phyloP scores from a whole-genome alignment of 1,284 basidiomycete species.

The Erythrobasidium hasegawianum region DNA sequence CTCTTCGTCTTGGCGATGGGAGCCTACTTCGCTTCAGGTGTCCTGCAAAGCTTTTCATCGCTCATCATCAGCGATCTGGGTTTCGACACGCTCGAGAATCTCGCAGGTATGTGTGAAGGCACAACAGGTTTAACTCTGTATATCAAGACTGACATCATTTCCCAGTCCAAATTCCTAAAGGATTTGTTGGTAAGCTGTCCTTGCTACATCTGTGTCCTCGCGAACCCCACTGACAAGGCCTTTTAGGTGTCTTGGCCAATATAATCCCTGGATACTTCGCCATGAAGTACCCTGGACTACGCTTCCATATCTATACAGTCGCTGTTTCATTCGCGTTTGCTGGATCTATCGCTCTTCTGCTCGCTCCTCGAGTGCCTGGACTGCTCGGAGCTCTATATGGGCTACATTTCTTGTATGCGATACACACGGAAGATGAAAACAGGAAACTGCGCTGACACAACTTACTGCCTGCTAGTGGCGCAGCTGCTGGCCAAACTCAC shows the following conservation, averaged over 20 bases:
- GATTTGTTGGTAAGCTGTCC: slow-evolving; percentile 5
- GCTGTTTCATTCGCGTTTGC: slow-evolving; percentile 22
- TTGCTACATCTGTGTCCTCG: background rate
- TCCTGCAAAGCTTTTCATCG: background rate
- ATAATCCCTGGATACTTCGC: slow-evolving; percentile 20
- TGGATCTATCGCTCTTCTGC: slow-evolving; percentile 11
- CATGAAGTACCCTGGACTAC: slow-evolving; percentile 18
- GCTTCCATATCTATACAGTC: slow-evolving; percentile 23
- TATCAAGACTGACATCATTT: too few relatives aligned
- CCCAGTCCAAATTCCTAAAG: slow-evolving; percentile 25
- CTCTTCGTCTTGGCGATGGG: slow-evolving; percentile 15
- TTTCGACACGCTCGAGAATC: slow-evolving; percentile 13
- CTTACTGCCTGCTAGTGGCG: too few relatives aligned
- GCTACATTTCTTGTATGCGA: slow-evolving; percentile 16
- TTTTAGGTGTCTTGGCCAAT: background rate
- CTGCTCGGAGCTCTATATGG: slow-evolving; percentile 23
- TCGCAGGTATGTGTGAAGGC: too few relatives aligned
- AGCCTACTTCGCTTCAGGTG: slow-evolving; percentile 19
- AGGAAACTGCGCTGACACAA: too few relatives aligned
- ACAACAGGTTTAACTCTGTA: too few relatives aligned
- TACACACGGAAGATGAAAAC: too few relatives aligned
- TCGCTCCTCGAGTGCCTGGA: slow-evolving; percentile 20
- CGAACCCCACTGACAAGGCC: too few relatives aligned
- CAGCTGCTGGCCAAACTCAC: slow-evolving; percentile 14
- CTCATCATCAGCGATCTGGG: slow-evolving; percentile 24